A percentile compares a stretch with the other conserved stretches of the same genome.
Evolutionary conservation across 495 filamentous ascomycete genomes (phyloP).

Genomic region (Talaromyces nanjingensis): DNA sequence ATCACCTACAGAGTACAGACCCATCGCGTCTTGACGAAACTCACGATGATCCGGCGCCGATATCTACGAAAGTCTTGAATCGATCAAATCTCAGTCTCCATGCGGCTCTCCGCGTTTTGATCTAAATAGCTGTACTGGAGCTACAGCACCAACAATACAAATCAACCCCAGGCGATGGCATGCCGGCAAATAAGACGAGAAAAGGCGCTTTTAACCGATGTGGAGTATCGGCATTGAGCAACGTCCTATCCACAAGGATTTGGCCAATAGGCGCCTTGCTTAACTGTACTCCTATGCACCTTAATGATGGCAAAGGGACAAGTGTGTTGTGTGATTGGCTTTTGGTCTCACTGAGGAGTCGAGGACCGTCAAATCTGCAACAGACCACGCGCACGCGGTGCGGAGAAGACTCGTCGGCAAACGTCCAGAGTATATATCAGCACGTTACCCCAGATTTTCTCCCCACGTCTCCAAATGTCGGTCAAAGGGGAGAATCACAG

Average conservation of each 20-base stretch:
- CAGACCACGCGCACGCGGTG: neutral
- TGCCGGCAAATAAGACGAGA: neutral
- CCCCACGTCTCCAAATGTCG: neutral
- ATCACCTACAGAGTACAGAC: neutral
- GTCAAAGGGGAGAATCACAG: neutral
- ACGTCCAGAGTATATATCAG: neutral
- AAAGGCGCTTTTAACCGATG: neutral
- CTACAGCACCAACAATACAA: neutral
- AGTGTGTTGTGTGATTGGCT: neutral
- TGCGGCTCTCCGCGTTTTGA: neutral
- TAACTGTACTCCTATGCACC: neutral
- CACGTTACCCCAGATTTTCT: conserved; percentile 5
- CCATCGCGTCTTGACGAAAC: neutral
- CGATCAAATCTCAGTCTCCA: neutral
- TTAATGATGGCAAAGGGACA: neutral
- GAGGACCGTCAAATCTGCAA: neutral
- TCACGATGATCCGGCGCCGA: neutral
- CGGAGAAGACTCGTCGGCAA: neutral
- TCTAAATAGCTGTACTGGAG: neutral
- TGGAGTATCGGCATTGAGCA: neutral
- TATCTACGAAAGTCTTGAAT: neutral
- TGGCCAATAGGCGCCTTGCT: neutral
- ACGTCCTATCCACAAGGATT: neutral
- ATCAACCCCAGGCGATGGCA: neutral
- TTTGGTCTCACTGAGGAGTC: neutral